A percentile compares a stretch with the other conserved stretches of the same genome.
Evolutionary conservation across 2,329 filamentous ascomycete species (phyloP).

Genomic region (Fusarium coffeatum): DNA sequence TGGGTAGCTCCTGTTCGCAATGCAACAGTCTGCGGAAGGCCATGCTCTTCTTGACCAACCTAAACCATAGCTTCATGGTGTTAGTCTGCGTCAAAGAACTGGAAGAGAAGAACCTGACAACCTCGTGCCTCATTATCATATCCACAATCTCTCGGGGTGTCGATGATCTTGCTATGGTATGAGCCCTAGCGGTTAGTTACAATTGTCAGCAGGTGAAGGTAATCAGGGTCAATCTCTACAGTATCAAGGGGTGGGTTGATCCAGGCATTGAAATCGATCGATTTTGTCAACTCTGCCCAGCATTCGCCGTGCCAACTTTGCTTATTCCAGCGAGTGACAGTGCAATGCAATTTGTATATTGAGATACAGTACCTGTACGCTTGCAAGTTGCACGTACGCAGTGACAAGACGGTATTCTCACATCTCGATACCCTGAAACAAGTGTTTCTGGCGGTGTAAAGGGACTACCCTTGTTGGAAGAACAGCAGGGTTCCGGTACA

Average conservation of each 20-base stretch:
- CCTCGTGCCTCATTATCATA: not conserved
- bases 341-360: not conserved
- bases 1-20: not conserved
- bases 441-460: conserved; percentile 36
- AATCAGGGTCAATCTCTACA: not conserved
- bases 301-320: conserved; percentile 1
- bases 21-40: not conserved
- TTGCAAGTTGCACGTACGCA: not conserved
- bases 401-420: not conserved
- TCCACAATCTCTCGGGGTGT: not conserved
- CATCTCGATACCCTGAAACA: conserved; percentile 41
- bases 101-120: not conserved
- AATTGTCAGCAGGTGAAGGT: not conserved
- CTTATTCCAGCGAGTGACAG: not conserved
- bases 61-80: not conserved
- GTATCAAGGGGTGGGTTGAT: not conserved
- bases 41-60: not conserved
- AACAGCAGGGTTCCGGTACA: conserved; percentile 6
- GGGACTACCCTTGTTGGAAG: conserved; percentile 24
- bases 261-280: not conserved
- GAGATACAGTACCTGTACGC: not conserved
- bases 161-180: not conserved
- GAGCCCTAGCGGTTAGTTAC: not conserved
- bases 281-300: not conserved
- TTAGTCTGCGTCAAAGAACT: not conserved